Evolutionary conservation across 139 green algal species (phyloP).

Genomic region (Mesostigma viride): DNA sequence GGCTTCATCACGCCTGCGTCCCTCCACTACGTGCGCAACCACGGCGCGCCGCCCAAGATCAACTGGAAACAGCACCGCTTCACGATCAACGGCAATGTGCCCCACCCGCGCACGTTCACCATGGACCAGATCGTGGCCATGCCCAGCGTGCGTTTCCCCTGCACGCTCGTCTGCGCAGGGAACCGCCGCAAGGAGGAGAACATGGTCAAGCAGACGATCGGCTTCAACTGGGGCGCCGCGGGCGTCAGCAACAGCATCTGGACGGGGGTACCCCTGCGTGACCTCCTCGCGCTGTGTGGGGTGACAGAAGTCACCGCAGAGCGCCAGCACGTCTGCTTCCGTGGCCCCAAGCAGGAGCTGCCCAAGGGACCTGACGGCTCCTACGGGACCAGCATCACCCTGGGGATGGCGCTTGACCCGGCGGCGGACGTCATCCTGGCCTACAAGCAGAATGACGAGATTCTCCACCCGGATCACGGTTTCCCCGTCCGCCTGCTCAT

Average conservation of each 20-base stretch:
- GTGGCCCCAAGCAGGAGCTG: constrained; percentile 24
- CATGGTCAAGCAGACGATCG: constrained; percentile 94
- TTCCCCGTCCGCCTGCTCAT: constrained; percentile 70
- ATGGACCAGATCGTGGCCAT: constrained; percentile 82
- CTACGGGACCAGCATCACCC: constrained; percentile 46
- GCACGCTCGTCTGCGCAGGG: constrained; percentile 72
- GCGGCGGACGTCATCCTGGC: constrained; percentile 58
- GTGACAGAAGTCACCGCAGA: no score
- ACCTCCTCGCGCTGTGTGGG: constrained; percentile 53
- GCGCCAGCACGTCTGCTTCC: constrained; percentile 30
- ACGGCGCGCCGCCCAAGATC: constrained; percentile 69
- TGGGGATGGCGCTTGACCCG: constrained; percentile 44
- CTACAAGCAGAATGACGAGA: constrained; percentile 62
- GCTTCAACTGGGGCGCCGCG: constrained; percentile 72
- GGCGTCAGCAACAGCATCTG: constrained; percentile 66
- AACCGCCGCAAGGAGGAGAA: constrained; percentile 97
- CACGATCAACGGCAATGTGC: constrained; percentile 64
- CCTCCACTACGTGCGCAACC: constrained; percentile 81
- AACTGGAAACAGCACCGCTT: constrained; percentile 54
- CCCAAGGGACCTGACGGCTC: constrained; percentile 15
- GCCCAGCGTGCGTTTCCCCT: constrained; percentile 59
- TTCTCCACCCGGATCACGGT: constrained; percentile 60
- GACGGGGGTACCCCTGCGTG: constrained; percentile 76
- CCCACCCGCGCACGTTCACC: constrained; percentile 49
- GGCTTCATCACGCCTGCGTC: constrained; percentile 69